Evolutionary conservation across 108 stramenopile species (phyloP).

Genomic region (Skeletonema marinoi): DNA sequence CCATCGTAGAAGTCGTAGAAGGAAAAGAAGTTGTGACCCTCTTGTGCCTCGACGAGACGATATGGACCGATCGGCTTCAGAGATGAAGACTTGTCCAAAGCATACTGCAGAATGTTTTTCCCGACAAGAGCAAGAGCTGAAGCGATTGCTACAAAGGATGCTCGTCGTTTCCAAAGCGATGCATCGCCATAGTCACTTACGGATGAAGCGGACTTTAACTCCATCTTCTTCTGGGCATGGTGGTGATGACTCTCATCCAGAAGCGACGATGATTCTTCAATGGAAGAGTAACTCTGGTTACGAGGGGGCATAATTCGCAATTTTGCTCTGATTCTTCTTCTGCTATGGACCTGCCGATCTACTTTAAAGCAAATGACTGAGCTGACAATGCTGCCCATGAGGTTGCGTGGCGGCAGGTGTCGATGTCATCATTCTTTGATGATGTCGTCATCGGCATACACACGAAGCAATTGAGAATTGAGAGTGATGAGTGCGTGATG

Average conservation of each 20-base stretch:
- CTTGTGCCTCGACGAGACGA: slow-evolving; percentile 46
- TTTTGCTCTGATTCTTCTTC: not conserved
- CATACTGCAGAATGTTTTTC: not conserved
- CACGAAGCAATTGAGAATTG: too few relatives aligned
- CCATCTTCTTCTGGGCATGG: not conserved
- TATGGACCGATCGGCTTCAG: slow-evolving; percentile 36
- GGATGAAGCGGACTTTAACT: not conserved
- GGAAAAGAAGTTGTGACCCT: slow-evolving; percentile 70
- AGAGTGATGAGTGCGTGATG: too few relatives aligned
- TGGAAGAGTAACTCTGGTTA: not conserved
- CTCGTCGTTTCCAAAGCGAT: not conserved
- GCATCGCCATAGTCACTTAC: not conserved
- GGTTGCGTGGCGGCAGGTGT: too few relatives aligned
- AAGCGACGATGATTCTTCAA: not conserved
- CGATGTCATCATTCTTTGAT: too few relatives aligned
- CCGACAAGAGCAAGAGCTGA: not conserved
- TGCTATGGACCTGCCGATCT: too few relatives aligned
- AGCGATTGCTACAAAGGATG: not conserved
- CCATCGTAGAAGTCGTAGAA: slow-evolving; percentile 82
- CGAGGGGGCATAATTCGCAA: not conserved
- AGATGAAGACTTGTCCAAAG: not conserved
- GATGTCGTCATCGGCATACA: too few relatives aligned
- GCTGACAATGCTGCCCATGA: too few relatives aligned
- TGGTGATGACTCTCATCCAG: not conserved
- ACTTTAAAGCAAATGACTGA: too few relatives aligned